Conservation (phyloP, 345 rosid species). For the Theobroma cacao region DNA sequence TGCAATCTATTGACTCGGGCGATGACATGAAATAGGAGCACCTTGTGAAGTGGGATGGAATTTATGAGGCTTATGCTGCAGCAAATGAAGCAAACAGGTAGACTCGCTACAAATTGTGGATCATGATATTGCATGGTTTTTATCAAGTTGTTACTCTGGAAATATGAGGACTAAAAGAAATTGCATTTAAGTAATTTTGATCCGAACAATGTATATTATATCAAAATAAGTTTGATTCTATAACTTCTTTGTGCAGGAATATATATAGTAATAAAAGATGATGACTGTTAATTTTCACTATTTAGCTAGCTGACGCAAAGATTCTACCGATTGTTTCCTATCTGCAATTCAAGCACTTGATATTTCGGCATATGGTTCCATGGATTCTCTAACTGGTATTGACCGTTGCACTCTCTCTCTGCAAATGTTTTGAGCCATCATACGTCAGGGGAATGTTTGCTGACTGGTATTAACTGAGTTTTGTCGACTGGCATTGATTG, state of each 20-base stretch:
- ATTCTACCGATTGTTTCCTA: too few species aligned
- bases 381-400: too few species aligned
- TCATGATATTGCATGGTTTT: background rate
- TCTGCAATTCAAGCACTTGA: too few species aligned
- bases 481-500: too few species aligned
- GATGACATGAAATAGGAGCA: background rate
- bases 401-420: too few species aligned
- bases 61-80: background rate
- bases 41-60: background rate
- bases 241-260: background rate
- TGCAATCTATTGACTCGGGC: background rate
- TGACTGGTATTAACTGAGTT: too few species aligned
- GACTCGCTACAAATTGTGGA: background rate
- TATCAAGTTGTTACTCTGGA: background rate
- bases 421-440: too few species aligned
- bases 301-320: too few species aligned
- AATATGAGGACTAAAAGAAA: background rate
- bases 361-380: too few species aligned
- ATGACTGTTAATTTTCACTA: too few species aligned
- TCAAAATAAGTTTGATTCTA: background rate
- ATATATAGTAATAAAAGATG: background rate
- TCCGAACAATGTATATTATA: background rate
- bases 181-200: background rate
- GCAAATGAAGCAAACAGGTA: background rate
- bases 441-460: too few species aligned